A percentile compares a stretch with the other conserved stretches of the same genome.
phyloP scores from a whole-genome alignment of 768 basidiomycete species.

The Pilatotrama ljubarskyi region DNA sequence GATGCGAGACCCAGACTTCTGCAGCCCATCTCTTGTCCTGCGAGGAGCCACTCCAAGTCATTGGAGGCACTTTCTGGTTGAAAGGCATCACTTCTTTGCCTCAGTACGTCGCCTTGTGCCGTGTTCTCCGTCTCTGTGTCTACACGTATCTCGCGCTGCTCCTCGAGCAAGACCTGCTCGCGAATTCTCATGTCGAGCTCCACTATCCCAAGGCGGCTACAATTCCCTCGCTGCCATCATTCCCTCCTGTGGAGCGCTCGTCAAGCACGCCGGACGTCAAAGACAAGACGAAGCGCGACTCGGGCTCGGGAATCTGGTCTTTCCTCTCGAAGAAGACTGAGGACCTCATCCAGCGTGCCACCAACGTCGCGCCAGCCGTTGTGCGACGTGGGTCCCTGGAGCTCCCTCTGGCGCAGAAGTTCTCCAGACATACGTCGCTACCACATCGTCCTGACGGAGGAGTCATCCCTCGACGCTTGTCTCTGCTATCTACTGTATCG shows the following conservation, averaged over 20 bases:
- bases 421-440: conserved; percentile 17
- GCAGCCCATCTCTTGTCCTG: conserved; percentile 13
- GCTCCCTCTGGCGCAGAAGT: conserved; percentile 26
- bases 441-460: conserved; percentile 33
- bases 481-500: conserved; percentile 15
- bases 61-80: conserved; percentile 66
- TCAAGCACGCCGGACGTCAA: conserved; percentile 23
- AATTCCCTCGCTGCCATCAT: conserved; percentile 13
- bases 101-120: conserved; percentile 46
- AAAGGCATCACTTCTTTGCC: conserved; percentile 43
- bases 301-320: conserved; percentile 35
- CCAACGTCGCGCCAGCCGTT: conserved; percentile 26
- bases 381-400: conserved; percentile 44
- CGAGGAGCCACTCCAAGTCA: conserved; percentile 38
- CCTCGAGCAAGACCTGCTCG: conserved; percentile 60
- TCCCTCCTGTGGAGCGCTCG: conserved; percentile 16
- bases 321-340: conserved; percentile 40
- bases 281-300: conserved; percentile 25
- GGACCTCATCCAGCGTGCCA: conserved; percentile 31
- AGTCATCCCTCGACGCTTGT: conserved; percentile 18
- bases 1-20: neutral
- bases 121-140: conserved; percentile 51
- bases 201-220: conserved; percentile 38
- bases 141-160: conserved; percentile 59
- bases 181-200: conserved; percentile 50